Percentiles rank a stretch among this genome's conserved stretches.
Evolutionary conservation across 2,329 filamentous ascomycete species (phyloP).

Genomic region (Penicillium brevicompactum): DNA sequence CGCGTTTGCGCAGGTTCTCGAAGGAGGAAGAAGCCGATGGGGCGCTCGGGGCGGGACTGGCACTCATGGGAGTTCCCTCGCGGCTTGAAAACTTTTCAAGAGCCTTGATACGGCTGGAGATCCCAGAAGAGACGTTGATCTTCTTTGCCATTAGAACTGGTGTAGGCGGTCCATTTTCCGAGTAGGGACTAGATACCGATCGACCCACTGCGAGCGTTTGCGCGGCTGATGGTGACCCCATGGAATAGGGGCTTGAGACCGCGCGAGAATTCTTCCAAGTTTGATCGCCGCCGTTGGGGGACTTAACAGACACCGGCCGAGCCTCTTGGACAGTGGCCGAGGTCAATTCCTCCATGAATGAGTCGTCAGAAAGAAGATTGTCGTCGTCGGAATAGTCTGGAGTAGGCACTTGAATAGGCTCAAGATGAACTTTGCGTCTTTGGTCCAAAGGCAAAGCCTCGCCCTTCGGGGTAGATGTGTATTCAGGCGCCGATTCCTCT

Average conservation of each 20-base stretch:
- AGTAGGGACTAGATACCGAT: constrained; percentile 42
- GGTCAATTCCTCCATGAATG: constrained; percentile 81
- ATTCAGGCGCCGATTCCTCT: constrained; percentile 27
- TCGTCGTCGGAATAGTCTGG: constrained; percentile 46
- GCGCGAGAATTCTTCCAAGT: constrained; percentile 41
- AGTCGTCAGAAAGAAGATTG: constrained; percentile 63
- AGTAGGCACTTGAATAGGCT: constrained; percentile 55
- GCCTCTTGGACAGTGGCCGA: constrained; percentile 81
- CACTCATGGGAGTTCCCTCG: constrained; percentile 36
- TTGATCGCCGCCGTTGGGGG: constrained; percentile 55
- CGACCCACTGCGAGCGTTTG: constrained; percentile 37
- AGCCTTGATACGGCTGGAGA: constrained; percentile 92
- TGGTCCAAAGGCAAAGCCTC: constrained; percentile 31
- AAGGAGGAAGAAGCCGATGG: constrained; percentile 62
- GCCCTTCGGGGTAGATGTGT: constrained; percentile 21
- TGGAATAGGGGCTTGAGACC: constrained; percentile 42
- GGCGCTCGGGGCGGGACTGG: constrained; percentile 42
- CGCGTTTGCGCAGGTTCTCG: constrained; percentile 53
- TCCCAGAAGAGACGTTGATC: constrained; percentile 81
- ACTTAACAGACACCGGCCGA: constrained; percentile 77
- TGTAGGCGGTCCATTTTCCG: constrained; percentile 33
- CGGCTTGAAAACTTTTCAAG: constrained; percentile 73
- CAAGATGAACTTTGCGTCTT: constrained; percentile 41
- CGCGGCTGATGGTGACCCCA: constrained; percentile 29
- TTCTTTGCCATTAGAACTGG: constrained; percentile 67